A percentile compares a stretch with the other conserved stretches of the same genome.
phyloP scores from a whole-genome alignment of 2,329 filamentous ascomycete genomes.

The Cladophialophora yegresii region DNA sequence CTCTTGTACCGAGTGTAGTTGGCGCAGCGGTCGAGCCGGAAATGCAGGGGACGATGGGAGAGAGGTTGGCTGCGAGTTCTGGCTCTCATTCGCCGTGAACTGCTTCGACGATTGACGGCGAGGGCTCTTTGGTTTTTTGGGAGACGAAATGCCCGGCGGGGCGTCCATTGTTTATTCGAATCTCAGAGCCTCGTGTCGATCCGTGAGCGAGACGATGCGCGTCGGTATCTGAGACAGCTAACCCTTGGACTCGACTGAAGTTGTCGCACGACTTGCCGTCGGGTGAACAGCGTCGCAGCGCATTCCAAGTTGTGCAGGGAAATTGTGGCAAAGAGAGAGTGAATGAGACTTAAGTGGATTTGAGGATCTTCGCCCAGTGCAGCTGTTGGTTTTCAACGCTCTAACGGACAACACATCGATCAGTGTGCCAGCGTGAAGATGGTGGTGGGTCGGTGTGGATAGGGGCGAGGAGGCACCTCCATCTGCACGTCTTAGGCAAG shows the following conservation, averaged over 20 bases:
- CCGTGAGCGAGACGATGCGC: slow-evolving; percentile 9
- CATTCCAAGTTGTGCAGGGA: slow-evolving; percentile 16
- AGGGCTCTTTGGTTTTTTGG: slow-evolving; percentile 22
- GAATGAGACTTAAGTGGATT: neutral
- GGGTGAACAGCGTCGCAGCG: slow-evolving; percentile 15
- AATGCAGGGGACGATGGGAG: slow-evolving; percentile 17
- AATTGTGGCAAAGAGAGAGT: neutral
- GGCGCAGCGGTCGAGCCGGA: slow-evolving; percentile 9
- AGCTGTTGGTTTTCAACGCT: slow-evolving; percentile 3
- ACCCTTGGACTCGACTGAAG: slow-evolving; percentile 11
- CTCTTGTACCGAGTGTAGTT: slow-evolving; percentile 9
- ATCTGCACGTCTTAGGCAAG: slow-evolving; percentile 7
- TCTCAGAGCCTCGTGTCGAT: neutral
- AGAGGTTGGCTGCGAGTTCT: slow-evolving; percentile 14
- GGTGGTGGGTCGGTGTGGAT: slow-evolving; percentile 1
- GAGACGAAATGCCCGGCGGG: slow-evolving; percentile 12
- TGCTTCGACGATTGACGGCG: slow-evolving; percentile 17
- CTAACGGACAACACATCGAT: slow-evolving; percentile 1
- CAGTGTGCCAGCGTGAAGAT: neutral
- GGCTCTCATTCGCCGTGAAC: neutral
- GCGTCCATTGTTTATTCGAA: slow-evolving; percentile 10
- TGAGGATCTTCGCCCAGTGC: slow-evolving; percentile 1
- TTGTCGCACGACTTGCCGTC: slow-evolving; percentile 30
- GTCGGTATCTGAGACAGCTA: slow-evolving; percentile 29
- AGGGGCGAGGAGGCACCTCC: slow-evolving; percentile 5